Evolutionary conservation across 1,284 basidiomycete genomes (phyloP).

Genomic region (Trichosporon asahii): DNA sequence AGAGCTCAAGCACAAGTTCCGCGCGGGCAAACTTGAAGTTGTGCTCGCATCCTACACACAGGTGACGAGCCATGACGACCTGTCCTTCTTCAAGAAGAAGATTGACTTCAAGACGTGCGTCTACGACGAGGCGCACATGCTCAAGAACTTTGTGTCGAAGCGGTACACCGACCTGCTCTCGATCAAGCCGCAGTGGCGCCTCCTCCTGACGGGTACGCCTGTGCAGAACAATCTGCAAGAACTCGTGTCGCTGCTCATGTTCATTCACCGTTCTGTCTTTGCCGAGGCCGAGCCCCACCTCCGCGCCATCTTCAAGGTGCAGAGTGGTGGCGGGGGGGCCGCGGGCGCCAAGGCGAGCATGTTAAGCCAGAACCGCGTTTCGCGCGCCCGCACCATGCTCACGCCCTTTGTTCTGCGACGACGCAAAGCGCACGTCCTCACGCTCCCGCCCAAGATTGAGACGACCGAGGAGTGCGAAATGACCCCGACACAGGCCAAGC

Average conservation of each 20-base stretch:
- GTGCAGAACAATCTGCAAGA: conserved; percentile 77
- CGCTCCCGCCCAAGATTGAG: conserved; percentile 86
- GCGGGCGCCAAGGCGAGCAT: conserved; percentile 59
- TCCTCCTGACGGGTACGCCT: conserved; percentile 93
- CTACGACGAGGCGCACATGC: conserved; percentile 91
- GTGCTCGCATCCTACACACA: conserved; percentile 95
- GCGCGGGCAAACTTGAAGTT: conserved; percentile 77
- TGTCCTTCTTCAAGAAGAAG: conserved; percentile 79
- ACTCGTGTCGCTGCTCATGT: conserved; percentile 97
- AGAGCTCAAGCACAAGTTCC: conserved; percentile 59
- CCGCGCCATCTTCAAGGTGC: conserved; percentile 91
- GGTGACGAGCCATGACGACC: conserved; percentile 79
- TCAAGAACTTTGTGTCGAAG: conserved; percentile 96
- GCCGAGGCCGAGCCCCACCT: conserved; percentile 69
- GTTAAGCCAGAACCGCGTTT: conserved; percentile 84
- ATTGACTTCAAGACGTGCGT: conserved; percentile 92
- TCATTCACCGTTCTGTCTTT: conserved; percentile 92
- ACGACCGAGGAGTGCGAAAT: conserved; percentile 92
- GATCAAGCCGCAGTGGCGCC: conserved; percentile 80
- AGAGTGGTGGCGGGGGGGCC: conserved; percentile 15
- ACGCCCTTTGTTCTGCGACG: conserved; percentile 95
- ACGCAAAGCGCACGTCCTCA: conserved; percentile 89
- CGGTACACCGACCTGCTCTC: conserved; percentile 85
- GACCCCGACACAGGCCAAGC: conserved; percentile 74
- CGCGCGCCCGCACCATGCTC: conserved; percentile 97